Base-by-base conservation (phyloP, 2,329 filamentous ascomycete genomes). In the Aspergillus floridensis region DNA sequence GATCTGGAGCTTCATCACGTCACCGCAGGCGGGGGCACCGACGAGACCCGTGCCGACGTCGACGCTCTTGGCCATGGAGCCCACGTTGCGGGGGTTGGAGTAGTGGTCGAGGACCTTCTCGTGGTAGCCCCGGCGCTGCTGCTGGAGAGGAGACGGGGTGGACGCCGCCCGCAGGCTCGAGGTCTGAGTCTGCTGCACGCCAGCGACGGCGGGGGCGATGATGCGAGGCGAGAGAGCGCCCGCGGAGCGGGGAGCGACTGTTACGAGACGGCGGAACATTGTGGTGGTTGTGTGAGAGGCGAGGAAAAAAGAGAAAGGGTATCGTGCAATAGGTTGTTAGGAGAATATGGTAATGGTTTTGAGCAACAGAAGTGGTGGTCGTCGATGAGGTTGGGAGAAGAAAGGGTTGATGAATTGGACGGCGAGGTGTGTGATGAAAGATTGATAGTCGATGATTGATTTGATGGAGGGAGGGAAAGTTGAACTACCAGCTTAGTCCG, bases 1-100 rank as follows among this genome's bases (percentile, higher is more conserved):
- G 78, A 96, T 96, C 81, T 96, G 91, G 35, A 96, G 84, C 78
- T 95, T 95, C 90, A 96, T 96, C 62, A 96, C 92, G 76, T 96
- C 92, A 77, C 92, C 92, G 73, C 91, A 93, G 32, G 92, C 92
- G 53, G 92, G 92, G n/a, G 92, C 91, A 67, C 91, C 87, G 65
- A 97, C 93, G 56, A 97, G 89, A 48, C 93, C 93, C 19, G 93
- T 96, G 66, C 93, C 93, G 63, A 97, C 93, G 65, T 95, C 90
- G 58, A 79, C 76, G 66, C 95, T 91, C 63, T 85, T 85, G 76
- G 83, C 78, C 86, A 93, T 88, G 59, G 86, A 88, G 29, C 90
- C 90, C 61, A 92, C 65, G 60, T 64, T 57, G 65, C 90, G 86
- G 29, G 90, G 90, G 68, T 85, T 84, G 76, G 85, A 90, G 80